A percentile compares a stretch with the other conserved stretches of the same genome.
Evolutionary conservation across 1,284 basidiomycete species (phyloP).

Genomic region (Pyrrhoderma noxium): DNA sequence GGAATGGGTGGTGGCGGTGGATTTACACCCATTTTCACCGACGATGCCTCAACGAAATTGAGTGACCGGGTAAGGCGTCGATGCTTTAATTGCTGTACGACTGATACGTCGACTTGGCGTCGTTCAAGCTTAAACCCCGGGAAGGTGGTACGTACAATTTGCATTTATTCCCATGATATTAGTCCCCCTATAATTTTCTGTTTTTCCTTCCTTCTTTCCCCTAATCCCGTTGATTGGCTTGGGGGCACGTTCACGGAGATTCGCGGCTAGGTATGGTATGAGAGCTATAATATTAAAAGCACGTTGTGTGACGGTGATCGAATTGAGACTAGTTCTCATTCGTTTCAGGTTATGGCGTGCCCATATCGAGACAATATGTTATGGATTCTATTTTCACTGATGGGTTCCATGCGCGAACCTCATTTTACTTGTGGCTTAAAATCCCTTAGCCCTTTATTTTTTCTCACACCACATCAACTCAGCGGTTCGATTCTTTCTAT

Average conservation of each 20-base stretch:
- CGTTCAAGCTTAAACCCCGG: constrained; percentile 68
- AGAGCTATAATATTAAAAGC: too few relatives aligned
- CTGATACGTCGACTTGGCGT: constrained; percentile 79
- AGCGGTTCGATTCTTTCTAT: not conserved
- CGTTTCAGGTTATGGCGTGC: too few relatives aligned
- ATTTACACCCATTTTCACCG: constrained; percentile 42
- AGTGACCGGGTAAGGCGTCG: constrained; percentile 64
- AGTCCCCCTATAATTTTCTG: not conserved
- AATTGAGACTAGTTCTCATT: too few relatives aligned
- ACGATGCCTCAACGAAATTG: constrained; percentile 70
- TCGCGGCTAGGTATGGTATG: too few relatives aligned
- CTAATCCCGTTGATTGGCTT: not conserved
- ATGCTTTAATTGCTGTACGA: constrained; percentile 77
- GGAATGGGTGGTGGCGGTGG: constrained; percentile 8
- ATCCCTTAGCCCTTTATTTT: not conserved
- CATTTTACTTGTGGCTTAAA: not conserved
- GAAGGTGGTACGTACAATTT: constrained; percentile 57
- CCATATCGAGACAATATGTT: too few relatives aligned
- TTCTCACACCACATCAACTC: constrained; percentile 2
- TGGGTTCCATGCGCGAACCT: not conserved
- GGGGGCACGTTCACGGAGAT: too few relatives aligned
- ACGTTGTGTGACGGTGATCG: too few relatives aligned
- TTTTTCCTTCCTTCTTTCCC: constrained; percentile 2
- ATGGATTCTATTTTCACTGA: not conserved
- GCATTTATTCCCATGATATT: constrained; percentile 2